Percentiles rank a stretch among this genome's conserved stretches.
phyloP scores from a whole-genome alignment of 805 yeast species.

The Saturnispora halmiae region DNA sequence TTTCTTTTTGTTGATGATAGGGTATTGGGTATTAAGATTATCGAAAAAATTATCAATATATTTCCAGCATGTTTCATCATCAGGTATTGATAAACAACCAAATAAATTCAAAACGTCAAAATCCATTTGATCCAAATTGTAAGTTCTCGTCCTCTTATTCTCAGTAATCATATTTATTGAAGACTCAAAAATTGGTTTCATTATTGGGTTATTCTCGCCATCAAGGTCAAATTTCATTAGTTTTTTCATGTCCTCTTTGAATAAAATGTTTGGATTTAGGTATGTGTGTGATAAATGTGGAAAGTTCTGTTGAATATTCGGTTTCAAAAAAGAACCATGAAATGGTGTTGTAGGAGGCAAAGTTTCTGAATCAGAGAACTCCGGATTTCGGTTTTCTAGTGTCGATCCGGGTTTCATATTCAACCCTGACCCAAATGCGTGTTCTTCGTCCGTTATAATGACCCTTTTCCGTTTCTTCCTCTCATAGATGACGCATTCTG shows the following conservation, averaged over 20 bases:
- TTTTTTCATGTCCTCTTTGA: constrained; percentile 17
- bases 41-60: constrained; percentile 54
- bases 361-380: background rate
- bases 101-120: constrained; percentile 51
- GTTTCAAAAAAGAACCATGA: constrained; percentile 11
- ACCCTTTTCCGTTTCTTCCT: constrained; percentile 29
- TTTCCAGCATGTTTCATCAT: constrained; percentile 51
- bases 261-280: constrained; percentile 20
- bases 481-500: constrained; percentile 53
- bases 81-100: constrained; percentile 67
- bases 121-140: constrained; percentile 34
- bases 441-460: background rate
- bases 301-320: constrained; percentile 20
- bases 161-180: constrained; percentile 16
- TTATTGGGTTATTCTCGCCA: constrained; percentile 18
- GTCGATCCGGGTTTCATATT: too few species aligned
- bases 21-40: constrained; percentile 56
- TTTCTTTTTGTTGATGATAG: constrained; percentile 53
- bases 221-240: constrained; percentile 13
- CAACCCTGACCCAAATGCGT: background rate
- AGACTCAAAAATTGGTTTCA: constrained; percentile 17
- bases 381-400: too few species aligned
- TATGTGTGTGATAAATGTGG: constrained; percentile 20
- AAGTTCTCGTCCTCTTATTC: constrained; percentile 15
- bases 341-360: constrained; percentile 2